Percentiles rank a stretch among this genome's conserved stretches.
Evolutionary conservation across 1,284 basidiomycete species (phyloP).

Genomic region (Tetrapyrgos nigripes): DNA sequence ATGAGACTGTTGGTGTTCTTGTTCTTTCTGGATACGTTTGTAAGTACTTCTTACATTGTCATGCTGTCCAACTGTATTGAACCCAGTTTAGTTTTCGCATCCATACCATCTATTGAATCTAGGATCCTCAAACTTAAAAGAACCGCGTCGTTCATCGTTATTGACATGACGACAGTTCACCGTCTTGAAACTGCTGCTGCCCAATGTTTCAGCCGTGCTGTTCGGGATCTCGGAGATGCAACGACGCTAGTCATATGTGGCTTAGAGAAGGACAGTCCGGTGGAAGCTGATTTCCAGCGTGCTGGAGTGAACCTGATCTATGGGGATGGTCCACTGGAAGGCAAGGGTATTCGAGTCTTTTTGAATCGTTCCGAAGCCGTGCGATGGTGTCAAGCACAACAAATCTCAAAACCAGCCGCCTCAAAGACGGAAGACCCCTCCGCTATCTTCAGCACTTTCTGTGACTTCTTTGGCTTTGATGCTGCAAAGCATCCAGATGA

Average conservation of each 20-base stretch:
- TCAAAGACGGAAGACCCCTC: background rate
- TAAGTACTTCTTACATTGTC: constrained; percentile 8
- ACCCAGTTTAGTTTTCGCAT: constrained; percentile 24
- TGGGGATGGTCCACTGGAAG: background rate
- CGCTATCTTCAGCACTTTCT: background rate
- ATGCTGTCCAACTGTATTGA: background rate
- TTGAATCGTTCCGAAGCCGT: background rate
- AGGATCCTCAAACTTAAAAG: constrained; percentile 1
- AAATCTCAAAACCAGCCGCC: background rate
- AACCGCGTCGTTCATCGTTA: constrained; percentile 8
- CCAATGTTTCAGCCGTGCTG: background rate
- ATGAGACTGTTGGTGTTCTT: constrained; percentile 14
- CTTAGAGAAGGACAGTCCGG: background rate
- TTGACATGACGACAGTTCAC: constrained; percentile 18
- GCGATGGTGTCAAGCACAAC: background rate
- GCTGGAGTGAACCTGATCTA: background rate
- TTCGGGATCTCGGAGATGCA: background rate
- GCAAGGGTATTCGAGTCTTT: background rate
- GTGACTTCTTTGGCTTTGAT: background rate
- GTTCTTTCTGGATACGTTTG: constrained; percentile 25
- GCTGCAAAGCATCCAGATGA: background rate
- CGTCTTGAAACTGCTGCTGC: constrained; percentile 22
- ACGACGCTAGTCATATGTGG: background rate
- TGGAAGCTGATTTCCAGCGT: background rate
- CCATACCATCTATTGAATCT: constrained; percentile 19